These are phyloP conservation scores for Fusarium albidum DNA, from an alignment of 2,329 filamentous ascomycete genomes.

Conservation along the genomic window DNA sequence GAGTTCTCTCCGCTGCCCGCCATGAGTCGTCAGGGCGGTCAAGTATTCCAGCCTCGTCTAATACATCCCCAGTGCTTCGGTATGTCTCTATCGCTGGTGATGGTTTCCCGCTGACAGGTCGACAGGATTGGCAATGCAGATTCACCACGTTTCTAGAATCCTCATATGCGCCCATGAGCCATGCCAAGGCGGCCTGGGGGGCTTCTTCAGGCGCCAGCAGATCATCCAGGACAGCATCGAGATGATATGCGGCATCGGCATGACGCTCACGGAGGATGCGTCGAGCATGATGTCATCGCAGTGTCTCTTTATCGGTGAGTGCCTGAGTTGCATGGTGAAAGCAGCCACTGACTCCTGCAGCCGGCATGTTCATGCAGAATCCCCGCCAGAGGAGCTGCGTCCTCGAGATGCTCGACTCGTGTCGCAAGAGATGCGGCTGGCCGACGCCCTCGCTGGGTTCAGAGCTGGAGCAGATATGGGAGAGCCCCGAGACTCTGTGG, in stretches of 20 bases:
- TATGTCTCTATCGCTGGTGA: neutral
- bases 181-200: constrained; percentile 45
- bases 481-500: constrained; percentile 12
- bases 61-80: constrained; percentile 56
- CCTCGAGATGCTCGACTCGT: constrained; percentile 31
- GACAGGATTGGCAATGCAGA: constrained; percentile 24
- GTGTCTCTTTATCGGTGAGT: constrained; percentile 45
- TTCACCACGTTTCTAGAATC: constrained; percentile 24
- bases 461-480: constrained; percentile 35
- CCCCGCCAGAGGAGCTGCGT: constrained; percentile 19
- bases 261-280: constrained; percentile 51
- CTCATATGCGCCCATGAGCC: constrained; percentile 48
- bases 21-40: constrained; percentile 22
- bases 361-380: constrained; percentile 31
- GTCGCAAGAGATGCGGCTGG: constrained; percentile 35
- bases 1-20: constrained; percentile 52
- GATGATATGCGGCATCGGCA: constrained; percentile 57
- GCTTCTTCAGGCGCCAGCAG: constrained; percentile 49
- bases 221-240: constrained; percentile 34
- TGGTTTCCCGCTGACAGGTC: neutral
- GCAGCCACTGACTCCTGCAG: neutral
- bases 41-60: constrained; percentile 55
- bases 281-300: constrained; percentile 54
- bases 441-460: constrained; percentile 31
- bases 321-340: neutral